Conservation (phyloP, 768 basidiomycete species). For the Lentinus brumalis region DNA sequence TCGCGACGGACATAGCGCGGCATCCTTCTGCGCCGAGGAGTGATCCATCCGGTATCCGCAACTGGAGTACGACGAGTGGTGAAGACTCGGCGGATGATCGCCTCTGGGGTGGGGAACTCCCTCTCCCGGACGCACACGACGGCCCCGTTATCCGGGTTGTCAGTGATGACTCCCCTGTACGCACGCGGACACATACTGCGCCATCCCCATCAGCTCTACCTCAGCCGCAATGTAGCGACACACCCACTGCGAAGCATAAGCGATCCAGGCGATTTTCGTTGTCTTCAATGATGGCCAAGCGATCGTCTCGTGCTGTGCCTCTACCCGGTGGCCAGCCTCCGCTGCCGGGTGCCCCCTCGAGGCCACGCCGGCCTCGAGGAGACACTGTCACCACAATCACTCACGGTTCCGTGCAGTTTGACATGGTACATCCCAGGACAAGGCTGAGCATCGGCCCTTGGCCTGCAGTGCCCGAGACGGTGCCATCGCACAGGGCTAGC, state of each 20-base stretch:
- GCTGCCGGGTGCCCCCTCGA: neutral
- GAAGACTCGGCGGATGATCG: neutral
- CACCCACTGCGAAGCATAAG: constrained; percentile 6
- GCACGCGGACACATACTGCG: constrained; percentile 6
- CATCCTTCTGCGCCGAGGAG: neutral
- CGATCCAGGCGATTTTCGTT: constrained; percentile 30
- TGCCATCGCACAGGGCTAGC: constrained; percentile 1
- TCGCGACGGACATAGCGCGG: neutral
- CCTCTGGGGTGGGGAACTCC: constrained; percentile 16
- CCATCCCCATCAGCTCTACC: constrained; percentile 1
- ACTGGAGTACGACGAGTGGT: neutral
- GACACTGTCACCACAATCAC: constrained; percentile 12
- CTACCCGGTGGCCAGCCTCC: neutral
- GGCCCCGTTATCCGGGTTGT: neutral
- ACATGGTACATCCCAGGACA: neutral
- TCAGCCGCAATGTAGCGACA: neutral
- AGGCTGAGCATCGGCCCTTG: neutral
- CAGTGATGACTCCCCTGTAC: neutral
- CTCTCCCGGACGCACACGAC: neutral
- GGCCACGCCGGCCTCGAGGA: constrained; percentile 2
- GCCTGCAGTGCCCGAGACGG: neutral
- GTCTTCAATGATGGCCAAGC: constrained; percentile 25
- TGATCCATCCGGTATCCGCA: neutral
- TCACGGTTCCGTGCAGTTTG: constrained; percentile 4
- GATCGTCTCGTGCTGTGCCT: constrained; percentile 19